Conservation (phyloP, 2,329 filamentous ascomycete species). For the Colletotrichum phormii region DNA sequence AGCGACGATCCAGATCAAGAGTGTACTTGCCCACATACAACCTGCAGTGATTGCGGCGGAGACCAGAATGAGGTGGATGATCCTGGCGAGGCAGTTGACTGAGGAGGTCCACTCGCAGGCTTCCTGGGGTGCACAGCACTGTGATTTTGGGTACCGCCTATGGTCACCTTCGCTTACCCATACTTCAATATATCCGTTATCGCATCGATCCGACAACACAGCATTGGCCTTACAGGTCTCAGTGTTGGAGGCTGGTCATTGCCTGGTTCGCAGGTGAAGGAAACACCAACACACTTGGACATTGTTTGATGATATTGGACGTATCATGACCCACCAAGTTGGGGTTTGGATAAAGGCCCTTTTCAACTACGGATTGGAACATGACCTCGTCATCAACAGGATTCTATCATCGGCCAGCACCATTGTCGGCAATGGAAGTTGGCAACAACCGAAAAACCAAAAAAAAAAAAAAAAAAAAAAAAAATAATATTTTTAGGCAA, state of each 20-base stretch:
- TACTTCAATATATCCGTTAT: background rate
- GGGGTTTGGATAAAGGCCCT: background rate
- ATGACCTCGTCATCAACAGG: background rate
- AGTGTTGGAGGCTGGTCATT: background rate
- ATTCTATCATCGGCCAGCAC: background rate
- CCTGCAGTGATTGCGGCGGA: constrained; percentile 18
- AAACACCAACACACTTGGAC: background rate
- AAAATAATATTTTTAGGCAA: too few species aligned
- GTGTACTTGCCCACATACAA: constrained; percentile 2
- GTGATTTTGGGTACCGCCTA: background rate
- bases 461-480: background rate
- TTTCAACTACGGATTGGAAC: background rate
- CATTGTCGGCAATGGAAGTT: background rate
- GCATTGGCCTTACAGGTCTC: background rate
- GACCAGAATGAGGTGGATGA: constrained; percentile 14
- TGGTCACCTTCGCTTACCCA: background rate
- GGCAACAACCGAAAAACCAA: background rate
- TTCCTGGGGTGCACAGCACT: background rate
- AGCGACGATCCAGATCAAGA: constrained; percentile 35
- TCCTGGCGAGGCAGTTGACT: constrained; percentile 22
- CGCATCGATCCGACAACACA: background rate
- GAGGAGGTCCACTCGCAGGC: background rate
- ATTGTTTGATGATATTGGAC: background rate
- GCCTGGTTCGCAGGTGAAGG: background rate
- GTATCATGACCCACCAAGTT: background rate